Conservation (phyloP, 2,329 filamentous ascomycete genomes). For the Aspergillus pseudotamarii region DNA sequence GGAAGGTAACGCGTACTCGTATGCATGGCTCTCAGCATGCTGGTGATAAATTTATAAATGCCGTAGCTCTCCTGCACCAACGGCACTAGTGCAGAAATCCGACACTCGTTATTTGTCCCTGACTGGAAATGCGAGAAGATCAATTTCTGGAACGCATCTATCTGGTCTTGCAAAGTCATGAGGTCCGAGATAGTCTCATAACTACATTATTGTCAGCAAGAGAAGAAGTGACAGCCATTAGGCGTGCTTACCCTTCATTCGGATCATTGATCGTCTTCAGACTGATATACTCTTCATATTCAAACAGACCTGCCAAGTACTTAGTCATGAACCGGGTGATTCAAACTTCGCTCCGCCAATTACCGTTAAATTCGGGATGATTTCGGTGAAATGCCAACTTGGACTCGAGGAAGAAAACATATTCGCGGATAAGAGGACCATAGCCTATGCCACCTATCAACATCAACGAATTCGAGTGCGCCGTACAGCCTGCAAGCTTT, state of each 20-base stretch:
- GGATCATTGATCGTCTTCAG: slow-evolving; percentile 98
- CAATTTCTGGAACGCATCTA: slow-evolving; percentile 96
- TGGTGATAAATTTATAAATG: slow-evolving; percentile 99
- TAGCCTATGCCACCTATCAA: slow-evolving; percentile 59
- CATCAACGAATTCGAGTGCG: slow-evolving; percentile 1
- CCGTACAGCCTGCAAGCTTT: background rate
- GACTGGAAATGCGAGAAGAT: slow-evolving; percentile 96
- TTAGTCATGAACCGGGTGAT: slow-evolving; percentile 4
- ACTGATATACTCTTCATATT: slow-evolving; percentile 98
- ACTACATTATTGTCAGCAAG: slow-evolving; percentile 37
- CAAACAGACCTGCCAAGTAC: slow-evolving; percentile 68
- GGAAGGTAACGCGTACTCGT: slow-evolving; percentile 63
- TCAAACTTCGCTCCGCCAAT: slow-evolving; percentile 15
- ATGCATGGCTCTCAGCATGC: slow-evolving; percentile 98
- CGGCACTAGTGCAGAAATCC: slow-evolving; percentile 90
- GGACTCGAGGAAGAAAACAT: slow-evolving; percentile 90
- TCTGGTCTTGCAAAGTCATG: slow-evolving; percentile 96
- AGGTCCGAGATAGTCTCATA: slow-evolving; percentile 95
- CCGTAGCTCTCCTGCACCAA: slow-evolving; percentile 97
- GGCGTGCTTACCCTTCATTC: slow-evolving; percentile 76
- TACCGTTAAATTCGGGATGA: slow-evolving; percentile 95
- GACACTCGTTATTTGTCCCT: slow-evolving; percentile 91
- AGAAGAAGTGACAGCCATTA: background rate
- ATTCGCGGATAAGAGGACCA: slow-evolving; percentile 89
- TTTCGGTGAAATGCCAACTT: slow-evolving; percentile 97